phyloP scores from a whole-genome alignment of 2,329 filamentous ascomycete genomes.

The Nannizziopsis barbatae region DNA sequence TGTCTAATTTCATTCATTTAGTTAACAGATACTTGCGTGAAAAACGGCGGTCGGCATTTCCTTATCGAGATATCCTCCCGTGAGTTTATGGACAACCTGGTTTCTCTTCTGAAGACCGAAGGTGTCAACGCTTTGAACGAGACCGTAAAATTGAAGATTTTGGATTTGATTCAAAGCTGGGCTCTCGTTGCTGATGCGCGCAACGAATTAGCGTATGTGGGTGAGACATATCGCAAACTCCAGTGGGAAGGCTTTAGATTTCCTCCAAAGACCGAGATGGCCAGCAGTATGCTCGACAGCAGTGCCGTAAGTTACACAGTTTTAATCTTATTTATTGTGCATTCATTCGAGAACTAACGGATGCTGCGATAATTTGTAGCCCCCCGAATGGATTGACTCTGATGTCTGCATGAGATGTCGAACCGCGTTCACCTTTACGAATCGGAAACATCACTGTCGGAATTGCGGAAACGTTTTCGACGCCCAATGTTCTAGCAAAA shows the following conservation, averaged over 20 bases:
- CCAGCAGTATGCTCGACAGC: conserved; percentile 97
- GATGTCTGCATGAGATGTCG: conserved; percentile 98
- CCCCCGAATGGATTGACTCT: conserved; percentile 93
- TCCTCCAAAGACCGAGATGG: conserved; percentile 71
- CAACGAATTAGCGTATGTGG: conserved; percentile 72
- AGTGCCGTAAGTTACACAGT: conserved; percentile 58
- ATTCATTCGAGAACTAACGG: conserved; percentile 3
- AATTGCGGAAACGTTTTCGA: conserved; percentile 98
- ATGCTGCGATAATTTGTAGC: conserved; percentile 42
- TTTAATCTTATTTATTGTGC: conserved; percentile 2
- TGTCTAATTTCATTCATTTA: conserved; percentile 22
- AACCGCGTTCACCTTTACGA: conserved; percentile 91
- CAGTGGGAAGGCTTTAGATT: conserved; percentile 82
- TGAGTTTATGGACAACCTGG: conserved; percentile 96
- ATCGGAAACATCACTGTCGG: conserved; percentile 94
- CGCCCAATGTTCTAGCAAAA: conserved; percentile 85
- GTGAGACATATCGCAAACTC: conserved; percentile 71
- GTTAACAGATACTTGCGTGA: conserved; percentile 97
- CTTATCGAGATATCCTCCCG: conserved; percentile 88
- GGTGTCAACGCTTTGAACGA: conserved; percentile 63
- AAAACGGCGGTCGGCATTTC: conserved; percentile 95
- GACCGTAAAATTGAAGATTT: conserved; percentile 78
- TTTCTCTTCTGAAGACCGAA: conserved; percentile 74
- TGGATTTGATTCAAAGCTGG: conserved; percentile 91
- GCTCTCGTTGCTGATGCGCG: conserved; percentile 78